A percentile compares a stretch with the other conserved stretches of the same genome.
Conservation (phyloP, 2,329 filamentous ascomycete genomes). For the Cladosporium sp. region DNA sequence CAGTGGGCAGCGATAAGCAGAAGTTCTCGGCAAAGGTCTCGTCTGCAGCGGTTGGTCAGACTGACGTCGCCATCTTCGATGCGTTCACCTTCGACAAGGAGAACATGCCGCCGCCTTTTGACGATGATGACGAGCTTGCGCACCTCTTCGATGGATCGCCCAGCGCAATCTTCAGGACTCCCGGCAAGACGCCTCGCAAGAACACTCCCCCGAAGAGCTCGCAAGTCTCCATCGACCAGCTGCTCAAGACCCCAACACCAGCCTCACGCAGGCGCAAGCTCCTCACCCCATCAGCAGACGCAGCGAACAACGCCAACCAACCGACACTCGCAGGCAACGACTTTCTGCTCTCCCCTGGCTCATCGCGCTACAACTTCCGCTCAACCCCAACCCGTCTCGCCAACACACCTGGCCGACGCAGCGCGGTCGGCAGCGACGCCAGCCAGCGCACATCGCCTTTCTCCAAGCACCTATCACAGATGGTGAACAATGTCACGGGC, state of each 20-base stretch:
- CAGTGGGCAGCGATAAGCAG: not conserved
- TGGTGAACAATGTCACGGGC: slow-evolving; percentile 51
- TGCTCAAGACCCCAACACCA: slow-evolving; percentile 49
- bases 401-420: slow-evolving; percentile 33
- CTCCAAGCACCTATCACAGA: slow-evolving; percentile 62
- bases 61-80: slow-evolving; percentile 33
- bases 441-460: slow-evolving; percentile 54
- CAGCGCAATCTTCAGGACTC: slow-evolving; percentile 57
- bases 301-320: slow-evolving; percentile 24
- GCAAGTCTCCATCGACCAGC: slow-evolving; percentile 36
- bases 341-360: slow-evolving; percentile 37
- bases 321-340: slow-evolving; percentile 30
- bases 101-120: slow-evolving; percentile 50
- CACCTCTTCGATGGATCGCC: slow-evolving; percentile 66
- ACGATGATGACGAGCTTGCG: slow-evolving; percentile 55
- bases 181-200: slow-evolving; percentile 54
- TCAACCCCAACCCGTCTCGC: slow-evolving; percentile 40
- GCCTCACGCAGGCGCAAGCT: slow-evolving; percentile 38
- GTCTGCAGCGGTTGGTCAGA: slow-evolving; percentile 18
- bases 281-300: slow-evolving; percentile 32
- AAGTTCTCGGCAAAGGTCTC: slow-evolving; percentile 3
- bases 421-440: slow-evolving; percentile 25
- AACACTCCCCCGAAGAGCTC: slow-evolving; percentile 54
- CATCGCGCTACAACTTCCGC: slow-evolving; percentile 41
- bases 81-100: slow-evolving; percentile 57